Evolutionary conservation across 768 basidiomycete genomes (phyloP).

Genomic region (Russula olivacea): DNA sequence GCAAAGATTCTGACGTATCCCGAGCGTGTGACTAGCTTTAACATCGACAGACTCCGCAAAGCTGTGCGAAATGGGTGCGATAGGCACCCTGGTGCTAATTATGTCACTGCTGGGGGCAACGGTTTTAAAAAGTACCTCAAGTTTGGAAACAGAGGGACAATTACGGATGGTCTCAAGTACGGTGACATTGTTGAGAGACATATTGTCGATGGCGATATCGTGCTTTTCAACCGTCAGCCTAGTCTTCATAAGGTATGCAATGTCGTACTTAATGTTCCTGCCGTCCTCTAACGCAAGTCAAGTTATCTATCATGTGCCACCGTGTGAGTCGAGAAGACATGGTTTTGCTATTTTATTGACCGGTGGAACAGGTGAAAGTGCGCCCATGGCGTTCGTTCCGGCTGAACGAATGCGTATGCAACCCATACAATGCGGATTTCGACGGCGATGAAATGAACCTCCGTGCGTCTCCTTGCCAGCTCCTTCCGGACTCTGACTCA

Average conservation of each 20-base stretch:
- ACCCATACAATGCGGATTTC: slow-evolving; percentile 98
- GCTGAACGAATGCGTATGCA: slow-evolving; percentile 98
- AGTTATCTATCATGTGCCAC: slow-evolving; percentile 99
- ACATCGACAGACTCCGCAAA: slow-evolving; percentile 66
- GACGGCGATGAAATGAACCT: slow-evolving; percentile 99
- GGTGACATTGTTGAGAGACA: slow-evolving; percentile 96
- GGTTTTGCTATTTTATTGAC: slow-evolving; percentile 14
- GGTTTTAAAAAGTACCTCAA: slow-evolving; percentile 83
- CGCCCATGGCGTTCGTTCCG: slow-evolving; percentile 97
- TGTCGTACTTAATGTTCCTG: slow-evolving; percentile 2
- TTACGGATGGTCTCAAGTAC: slow-evolving; percentile 75
- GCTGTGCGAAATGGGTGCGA: slow-evolving; percentile 88
- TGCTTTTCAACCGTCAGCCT: slow-evolving; percentile 97
- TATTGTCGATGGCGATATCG: slow-evolving; percentile 90
- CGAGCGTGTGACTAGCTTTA: slow-evolving; percentile 88
- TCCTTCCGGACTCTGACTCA: background rate
- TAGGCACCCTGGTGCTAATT: slow-evolving; percentile 93
- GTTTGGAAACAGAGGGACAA: slow-evolving; percentile 73
- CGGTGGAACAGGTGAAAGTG: slow-evolving; percentile 61
- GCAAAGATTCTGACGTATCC: slow-evolving; percentile 95
- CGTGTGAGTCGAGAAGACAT: slow-evolving; percentile 44
- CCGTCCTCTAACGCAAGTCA: slow-evolving; percentile 6
- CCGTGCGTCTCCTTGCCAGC: slow-evolving; percentile 48
- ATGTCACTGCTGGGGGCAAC: slow-evolving; percentile 73
- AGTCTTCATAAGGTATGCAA: slow-evolving; percentile 83